A percentile compares a stretch with the other conserved stretches of the same genome.
Evolutionary conservation across 2,329 filamentous ascomycete genomes (phyloP).

Genomic region (Aureobasidium leucospermi): DNA sequence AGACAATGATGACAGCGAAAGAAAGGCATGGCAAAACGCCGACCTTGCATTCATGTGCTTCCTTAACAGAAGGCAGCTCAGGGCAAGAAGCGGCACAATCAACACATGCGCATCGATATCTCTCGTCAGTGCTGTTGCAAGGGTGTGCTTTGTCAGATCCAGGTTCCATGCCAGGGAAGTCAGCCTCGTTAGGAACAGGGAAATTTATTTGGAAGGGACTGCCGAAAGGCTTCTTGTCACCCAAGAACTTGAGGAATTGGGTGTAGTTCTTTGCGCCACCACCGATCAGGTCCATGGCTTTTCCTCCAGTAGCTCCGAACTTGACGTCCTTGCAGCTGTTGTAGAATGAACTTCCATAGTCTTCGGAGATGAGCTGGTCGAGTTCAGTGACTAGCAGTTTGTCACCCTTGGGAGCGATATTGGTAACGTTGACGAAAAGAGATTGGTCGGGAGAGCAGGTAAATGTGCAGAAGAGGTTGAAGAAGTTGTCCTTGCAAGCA

Average conservation of each 20-base stretch:
- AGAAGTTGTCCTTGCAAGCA: slow-evolving; percentile 97
- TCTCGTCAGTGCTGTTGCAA: slow-evolving; percentile 82
- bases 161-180: slow-evolving; percentile 63
- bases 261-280: slow-evolving; percentile 88
- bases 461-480: slow-evolving; percentile 95
- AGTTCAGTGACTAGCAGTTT: slow-evolving; percentile 75
- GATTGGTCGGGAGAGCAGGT: slow-evolving; percentile 97
- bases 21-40: slow-evolving; percentile 87
- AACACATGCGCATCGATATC: slow-evolving; percentile 84
- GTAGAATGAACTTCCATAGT: slow-evolving; percentile 83
- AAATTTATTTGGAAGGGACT: slow-evolving; percentile 99
- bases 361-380: slow-evolving; percentile 77
- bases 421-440: slow-evolving; percentile 86
- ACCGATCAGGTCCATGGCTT: slow-evolving; percentile 92
- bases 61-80: slow-evolving; percentile 66
- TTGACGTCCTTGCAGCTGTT: slow-evolving; percentile 99
- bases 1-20: slow-evolving; percentile 83
- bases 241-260: slow-evolving; percentile 82
- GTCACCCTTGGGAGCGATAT: slow-evolving; percentile 51
- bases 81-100: slow-evolving; percentile 87
- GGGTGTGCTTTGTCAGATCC: slow-evolving; percentile 67
- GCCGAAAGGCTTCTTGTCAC: slow-evolving; percentile 82
- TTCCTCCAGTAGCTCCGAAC: slow-evolving; percentile 87
- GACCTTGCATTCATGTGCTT: slow-evolving; percentile 67
- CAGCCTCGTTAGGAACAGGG: slow-evolving; percentile 50